phyloP scores from a whole-genome alignment of 2,329 filamentous ascomycete species.

The Colletotrichum tabaci region DNA sequence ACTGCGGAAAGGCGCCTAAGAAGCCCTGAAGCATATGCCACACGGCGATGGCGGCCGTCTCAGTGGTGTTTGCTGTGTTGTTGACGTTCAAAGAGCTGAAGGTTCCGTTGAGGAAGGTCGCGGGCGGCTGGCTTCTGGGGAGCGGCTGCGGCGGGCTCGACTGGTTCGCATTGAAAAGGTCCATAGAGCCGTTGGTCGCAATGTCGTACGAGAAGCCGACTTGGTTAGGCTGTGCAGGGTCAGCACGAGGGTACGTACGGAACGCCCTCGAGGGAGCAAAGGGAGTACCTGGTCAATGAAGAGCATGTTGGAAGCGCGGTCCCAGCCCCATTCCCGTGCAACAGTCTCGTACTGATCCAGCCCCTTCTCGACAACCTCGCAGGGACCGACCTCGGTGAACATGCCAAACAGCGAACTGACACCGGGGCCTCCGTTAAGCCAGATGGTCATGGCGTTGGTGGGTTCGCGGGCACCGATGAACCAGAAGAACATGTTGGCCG shows the following conservation, averaged over 20 bases:
- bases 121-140: constrained; percentile 44
- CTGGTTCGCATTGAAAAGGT: constrained; percentile 59
- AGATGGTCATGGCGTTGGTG: constrained; percentile 67
- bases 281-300: constrained; percentile 69
- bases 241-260: constrained; percentile 47
- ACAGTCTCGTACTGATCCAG: constrained; percentile 67
- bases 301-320: constrained; percentile 68
- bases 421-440: constrained; percentile 78
- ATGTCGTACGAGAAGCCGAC: constrained; percentile 79
- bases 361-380: constrained; percentile 63
- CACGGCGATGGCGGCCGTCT: constrained; percentile 69
- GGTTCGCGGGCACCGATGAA: constrained; percentile 62
- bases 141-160: constrained; percentile 52
- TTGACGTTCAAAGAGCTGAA: constrained; percentile 69
- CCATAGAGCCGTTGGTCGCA: constrained; percentile 72
- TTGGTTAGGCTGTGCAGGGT: constrained; percentile 72
- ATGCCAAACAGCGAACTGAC: constrained; percentile 76
- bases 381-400: constrained; percentile 73
- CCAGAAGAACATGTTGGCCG: constrained; percentile 68
- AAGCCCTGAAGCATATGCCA: constrained; percentile 78
- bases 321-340: constrained; percentile 76
- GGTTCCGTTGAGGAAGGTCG: constrained; percentile 72
- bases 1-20: constrained; percentile 70
- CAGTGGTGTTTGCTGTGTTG: constrained; percentile 69
- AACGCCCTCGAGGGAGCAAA: constrained; percentile 43